These are phyloP conservation scores for Camellia japonica DNA, from an alignment of 148 eudicot species.

Conservation along the genomic window DNA sequence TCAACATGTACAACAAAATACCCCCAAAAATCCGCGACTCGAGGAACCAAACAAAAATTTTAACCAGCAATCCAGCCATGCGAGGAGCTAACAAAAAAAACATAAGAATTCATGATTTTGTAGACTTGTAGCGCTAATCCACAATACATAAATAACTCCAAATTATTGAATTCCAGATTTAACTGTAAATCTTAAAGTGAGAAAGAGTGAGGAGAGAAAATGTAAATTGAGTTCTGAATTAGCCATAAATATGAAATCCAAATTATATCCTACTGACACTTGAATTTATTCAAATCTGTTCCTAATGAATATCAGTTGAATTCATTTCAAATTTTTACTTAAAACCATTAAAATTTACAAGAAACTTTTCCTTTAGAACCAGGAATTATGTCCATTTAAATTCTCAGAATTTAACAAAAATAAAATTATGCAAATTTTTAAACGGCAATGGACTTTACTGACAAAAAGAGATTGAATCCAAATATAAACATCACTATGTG, in stretches of 20 bases:
- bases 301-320: neutral
- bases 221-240: neutral
- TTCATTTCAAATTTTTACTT: neutral
- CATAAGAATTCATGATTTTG: neutral
- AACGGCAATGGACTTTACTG: neutral
- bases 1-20: conserved; percentile 51
- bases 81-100: conserved; percentile 60
- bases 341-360: too few species aligned
- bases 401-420: neutral
- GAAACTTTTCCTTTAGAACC: neutral
- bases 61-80: conserved; percentile 76
- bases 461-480: neutral
- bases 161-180: neutral
- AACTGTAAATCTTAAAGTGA: neutral
- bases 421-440: neutral
- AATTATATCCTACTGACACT: neutral
- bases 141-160: neutral
- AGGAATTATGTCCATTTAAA: neutral
- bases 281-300: neutral
- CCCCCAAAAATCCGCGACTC: conserved; percentile 55
- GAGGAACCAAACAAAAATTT: conserved; percentile 66
- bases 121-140: neutral
- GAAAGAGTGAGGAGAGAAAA: neutral
- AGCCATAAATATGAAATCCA: neutral
- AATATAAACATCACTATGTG: neutral